Evolutionary conservation across 2,329 filamentous ascomycete species (phyloP).

Genomic region (Thielaviopsis populi): DNA sequence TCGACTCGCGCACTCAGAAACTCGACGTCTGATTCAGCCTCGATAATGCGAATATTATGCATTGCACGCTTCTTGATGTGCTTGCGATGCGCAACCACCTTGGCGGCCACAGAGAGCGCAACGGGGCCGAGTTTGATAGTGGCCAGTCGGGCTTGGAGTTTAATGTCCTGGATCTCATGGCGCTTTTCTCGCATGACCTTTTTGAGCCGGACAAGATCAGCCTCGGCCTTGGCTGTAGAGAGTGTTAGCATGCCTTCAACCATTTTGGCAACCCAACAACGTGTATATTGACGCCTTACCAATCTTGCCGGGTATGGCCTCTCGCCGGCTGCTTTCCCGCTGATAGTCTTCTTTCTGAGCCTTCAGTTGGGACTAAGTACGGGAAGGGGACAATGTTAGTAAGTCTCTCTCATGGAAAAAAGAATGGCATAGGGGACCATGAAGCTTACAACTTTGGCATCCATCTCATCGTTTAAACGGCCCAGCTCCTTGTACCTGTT

Average conservation of each 20-base stretch:
- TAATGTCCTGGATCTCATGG: constrained; percentile 37
- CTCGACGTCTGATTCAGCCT: constrained; percentile 67
- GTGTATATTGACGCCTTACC: constrained; percentile 31
- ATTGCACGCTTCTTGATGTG: constrained; percentile 9
- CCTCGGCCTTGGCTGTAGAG: not conserved
- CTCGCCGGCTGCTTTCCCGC: constrained; percentile 47
- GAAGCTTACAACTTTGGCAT: not conserved
- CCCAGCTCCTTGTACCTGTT: not conserved
- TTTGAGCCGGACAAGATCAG: not conserved
- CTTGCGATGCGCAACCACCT: constrained; percentile 9
- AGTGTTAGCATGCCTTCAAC: not conserved
- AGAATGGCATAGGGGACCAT: no score
- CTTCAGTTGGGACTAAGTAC: constrained; percentile 33
- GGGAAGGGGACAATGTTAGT: constrained; percentile 20
- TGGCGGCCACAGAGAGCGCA: constrained; percentile 3
- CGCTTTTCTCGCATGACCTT: constrained; percentile 41
- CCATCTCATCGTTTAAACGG: not conserved
- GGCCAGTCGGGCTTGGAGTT: constrained; percentile 6
- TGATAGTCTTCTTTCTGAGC: constrained; percentile 54
- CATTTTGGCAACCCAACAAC: not conserved
- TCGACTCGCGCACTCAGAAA: constrained; percentile 51
- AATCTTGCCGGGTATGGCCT: constrained; percentile 55
- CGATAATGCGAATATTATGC: constrained; percentile 51
- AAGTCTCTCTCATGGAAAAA: not conserved
- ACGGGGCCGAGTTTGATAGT: constrained; percentile 2